Evolutionary conservation across 768 basidiomycete genomes (phyloP), one percentile per base, ranked within the genome.

Genomic region (Collybiopsis confluens): DNA sequence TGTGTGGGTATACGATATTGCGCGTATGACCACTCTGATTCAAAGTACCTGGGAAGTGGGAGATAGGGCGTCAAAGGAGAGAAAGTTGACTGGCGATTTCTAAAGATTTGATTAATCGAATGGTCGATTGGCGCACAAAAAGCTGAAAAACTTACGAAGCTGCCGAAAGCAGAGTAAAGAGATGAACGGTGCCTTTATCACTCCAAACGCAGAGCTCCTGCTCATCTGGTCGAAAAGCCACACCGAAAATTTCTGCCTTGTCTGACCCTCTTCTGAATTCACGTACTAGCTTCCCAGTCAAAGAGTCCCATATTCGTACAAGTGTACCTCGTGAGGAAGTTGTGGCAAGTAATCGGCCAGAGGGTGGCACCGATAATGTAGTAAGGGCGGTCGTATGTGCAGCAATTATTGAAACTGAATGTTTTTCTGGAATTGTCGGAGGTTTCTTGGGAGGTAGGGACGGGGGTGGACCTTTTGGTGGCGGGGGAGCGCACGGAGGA

Each of bases 1-100:
- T 92, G 90, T 2, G 87, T 73, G 2, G 93, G 93, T 63, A 97
- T 89, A 40, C 90, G 82, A 66, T 90, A 97, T 59, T 91, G 88
- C 13, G 93, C 91, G 64, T 96, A 94, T 0, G 93, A 95, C 94
- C 93, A 96, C 67, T 94, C 88, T n/a, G 92, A 94, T 62, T 86
- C 85, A 64, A 97, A 94, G 66, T 96, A 96, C 57, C 88, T 90
- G 16, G 92, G 92, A 30, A 92, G 75, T 13, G 87, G 88, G 9
- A 96, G 70, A 63, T 86, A 93, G 2, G 88, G 85, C 15, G 86
- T 81, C 44, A 96, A 70, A 3, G 87, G 83, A 1, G 88, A 91
- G 60, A 95, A 78, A 5, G 88, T 81, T 6, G 90, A 93, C 56
- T 90, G 90, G 36, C 89, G 90, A 62, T 94, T 92, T 41, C 90